Conservation (phyloP, 2,329 filamentous ascomycete genomes). For the Grosmannia huntii region DNA sequence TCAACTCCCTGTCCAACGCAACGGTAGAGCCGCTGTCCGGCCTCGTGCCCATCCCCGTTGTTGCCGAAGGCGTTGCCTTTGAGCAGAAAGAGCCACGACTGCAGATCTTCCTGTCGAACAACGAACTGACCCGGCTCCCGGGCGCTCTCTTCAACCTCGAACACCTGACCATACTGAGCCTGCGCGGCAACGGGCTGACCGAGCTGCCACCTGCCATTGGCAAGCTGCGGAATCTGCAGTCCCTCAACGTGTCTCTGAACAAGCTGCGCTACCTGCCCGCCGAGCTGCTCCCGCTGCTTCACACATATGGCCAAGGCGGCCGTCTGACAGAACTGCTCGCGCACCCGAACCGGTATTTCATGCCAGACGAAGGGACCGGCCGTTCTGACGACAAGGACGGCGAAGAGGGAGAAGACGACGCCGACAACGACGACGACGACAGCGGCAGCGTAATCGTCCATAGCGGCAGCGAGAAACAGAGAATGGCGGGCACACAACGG, state of each 20-base stretch:
- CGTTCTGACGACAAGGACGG: neutral
- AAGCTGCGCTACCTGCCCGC: conserved; percentile 45
- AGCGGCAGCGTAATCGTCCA: conserved; percentile 5
- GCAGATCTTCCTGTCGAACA: conserved; percentile 48
- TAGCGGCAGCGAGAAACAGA: neutral
- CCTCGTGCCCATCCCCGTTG: conserved; percentile 39
- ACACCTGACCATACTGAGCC: conserved; percentile 49
- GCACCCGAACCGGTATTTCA: conserved; percentile 50
- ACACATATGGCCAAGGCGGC: conserved; percentile 17
- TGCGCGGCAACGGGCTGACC: conserved; percentile 49
- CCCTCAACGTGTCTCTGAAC: conserved; percentile 57
- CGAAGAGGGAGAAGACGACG: neutral
- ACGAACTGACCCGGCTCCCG: conserved; percentile 43
- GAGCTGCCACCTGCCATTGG: conserved; percentile 49
- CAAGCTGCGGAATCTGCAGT: conserved; percentile 42
- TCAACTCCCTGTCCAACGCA: conserved; percentile 41
- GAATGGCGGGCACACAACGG: neutral
- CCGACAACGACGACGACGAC: neutral
- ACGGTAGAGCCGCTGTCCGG: conserved; percentile 43
- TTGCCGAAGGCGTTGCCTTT: conserved; percentile 45
- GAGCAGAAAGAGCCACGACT: conserved; percentile 44
- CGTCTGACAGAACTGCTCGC: conserved; percentile 40
- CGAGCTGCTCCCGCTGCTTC: conserved; percentile 46
- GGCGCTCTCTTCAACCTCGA: conserved; percentile 48
- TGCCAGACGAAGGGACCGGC: conserved; percentile 11